phyloP scores from a whole-genome alignment of 257 asterid genomes.

The Solanum rostratum region DNA sequence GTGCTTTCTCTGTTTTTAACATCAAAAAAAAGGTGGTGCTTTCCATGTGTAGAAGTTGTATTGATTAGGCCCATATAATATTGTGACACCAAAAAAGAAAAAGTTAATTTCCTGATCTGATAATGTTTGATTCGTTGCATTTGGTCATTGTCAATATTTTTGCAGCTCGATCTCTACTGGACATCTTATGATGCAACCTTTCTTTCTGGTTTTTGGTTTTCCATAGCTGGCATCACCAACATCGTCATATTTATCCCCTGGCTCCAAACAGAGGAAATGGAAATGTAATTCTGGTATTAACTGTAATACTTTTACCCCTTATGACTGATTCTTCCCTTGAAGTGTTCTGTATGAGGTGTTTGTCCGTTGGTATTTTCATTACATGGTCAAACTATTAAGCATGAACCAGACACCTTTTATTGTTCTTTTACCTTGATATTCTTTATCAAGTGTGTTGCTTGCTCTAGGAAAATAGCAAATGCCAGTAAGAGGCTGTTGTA shows the following conservation, averaged over 20 bases:
- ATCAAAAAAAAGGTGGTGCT: not conserved
- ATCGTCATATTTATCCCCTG: not conserved
- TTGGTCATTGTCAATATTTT: not conserved
- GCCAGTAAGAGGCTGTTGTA: not conserved
- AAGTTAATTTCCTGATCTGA: not conserved
- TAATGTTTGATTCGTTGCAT: not conserved
- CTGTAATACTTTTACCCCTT: not conserved
- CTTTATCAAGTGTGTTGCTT: not conserved
- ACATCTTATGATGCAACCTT: not conserved
- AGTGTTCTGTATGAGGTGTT: not conserved
- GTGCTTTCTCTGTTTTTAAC: not conserved
- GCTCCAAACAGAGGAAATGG: not conserved
- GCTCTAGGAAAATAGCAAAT: not conserved
- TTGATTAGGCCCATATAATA: not conserved
- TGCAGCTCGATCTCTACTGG: not conserved
- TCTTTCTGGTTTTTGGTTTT: not conserved
- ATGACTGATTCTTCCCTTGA: not conserved
- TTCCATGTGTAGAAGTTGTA: not conserved
- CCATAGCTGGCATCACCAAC: not conserved
- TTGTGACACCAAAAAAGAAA: not conserved
- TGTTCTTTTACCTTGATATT: not conserved
- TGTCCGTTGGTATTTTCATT: not conserved
- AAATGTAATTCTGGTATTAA: not conserved
- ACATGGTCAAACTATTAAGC: not conserved
- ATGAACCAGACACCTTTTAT: not conserved